A percentile compares a stretch with the other conserved stretches of the same genome.
phyloP scores from a whole-genome alignment of 768 basidiomycete genomes.

The Boletus subparvulus region DNA sequence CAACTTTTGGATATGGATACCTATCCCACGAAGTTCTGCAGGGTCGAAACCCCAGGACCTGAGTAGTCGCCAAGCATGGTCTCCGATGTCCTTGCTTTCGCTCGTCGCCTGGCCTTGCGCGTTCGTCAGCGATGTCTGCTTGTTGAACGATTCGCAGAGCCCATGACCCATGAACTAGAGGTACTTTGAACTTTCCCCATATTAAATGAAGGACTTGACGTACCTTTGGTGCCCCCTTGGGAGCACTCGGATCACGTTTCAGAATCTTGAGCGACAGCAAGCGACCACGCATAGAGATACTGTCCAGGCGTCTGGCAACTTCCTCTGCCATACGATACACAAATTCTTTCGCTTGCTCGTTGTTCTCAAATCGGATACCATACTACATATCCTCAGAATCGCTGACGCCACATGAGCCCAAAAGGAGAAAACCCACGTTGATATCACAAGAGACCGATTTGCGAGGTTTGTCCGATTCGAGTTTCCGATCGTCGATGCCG shows the following conservation, averaged over 20 bases:
- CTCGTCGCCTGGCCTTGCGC: conserved; percentile 69
- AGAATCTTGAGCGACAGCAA: conserved; percentile 85
- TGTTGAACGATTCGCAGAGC: conserved; percentile 76
- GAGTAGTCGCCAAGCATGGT: conserved; percentile 75
- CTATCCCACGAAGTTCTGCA: conserved; percentile 86
- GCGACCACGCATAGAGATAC: conserved; percentile 66
- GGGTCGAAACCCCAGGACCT: conserved; percentile 75
- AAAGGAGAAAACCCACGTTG: conserved; percentile 59
- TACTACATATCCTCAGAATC: conserved; percentile 53
- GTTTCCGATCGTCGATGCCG: conserved; percentile 76
- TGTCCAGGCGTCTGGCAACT: conserved; percentile 69
- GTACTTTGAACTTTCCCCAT: neutral
- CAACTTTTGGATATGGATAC: conserved; percentile 87
- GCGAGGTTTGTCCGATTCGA: conserved; percentile 83
- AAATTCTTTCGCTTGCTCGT: conserved; percentile 79
- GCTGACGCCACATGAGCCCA: neutral
- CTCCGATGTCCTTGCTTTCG: conserved; percentile 68
- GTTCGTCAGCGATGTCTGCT: conserved; percentile 59
- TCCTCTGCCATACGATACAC: conserved; percentile 75
- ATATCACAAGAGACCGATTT: conserved; percentile 95
- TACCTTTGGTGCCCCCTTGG: conserved; percentile 90
- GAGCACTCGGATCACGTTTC: conserved; percentile 82
- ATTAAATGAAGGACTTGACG: conserved; percentile 7
- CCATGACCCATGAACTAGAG: conserved; percentile 90
- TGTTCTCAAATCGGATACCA: conserved; percentile 87